Evolutionary conservation across 768 basidiomycete genomes (phyloP).

Genomic region (Lyophyllum decastes): DNA sequence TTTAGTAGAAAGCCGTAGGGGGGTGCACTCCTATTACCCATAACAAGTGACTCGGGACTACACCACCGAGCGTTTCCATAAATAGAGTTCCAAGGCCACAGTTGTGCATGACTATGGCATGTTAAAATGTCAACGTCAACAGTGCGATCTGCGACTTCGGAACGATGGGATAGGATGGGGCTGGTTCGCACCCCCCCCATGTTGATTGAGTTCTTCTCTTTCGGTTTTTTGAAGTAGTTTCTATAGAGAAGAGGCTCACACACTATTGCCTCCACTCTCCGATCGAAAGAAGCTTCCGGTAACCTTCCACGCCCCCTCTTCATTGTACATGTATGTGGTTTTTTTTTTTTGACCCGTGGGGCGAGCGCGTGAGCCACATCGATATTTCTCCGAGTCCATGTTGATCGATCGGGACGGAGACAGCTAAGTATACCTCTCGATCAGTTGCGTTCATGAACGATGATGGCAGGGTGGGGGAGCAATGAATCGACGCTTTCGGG

Average conservation of each 20-base stretch:
- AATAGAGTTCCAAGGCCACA: background rate
- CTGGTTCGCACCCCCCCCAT: background rate
- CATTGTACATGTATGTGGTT: background rate
- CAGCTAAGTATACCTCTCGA: too few species aligned
- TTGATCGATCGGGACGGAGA: background rate
- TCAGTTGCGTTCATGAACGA: background rate
- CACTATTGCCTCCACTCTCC: background rate
- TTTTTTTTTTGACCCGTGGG: background rate
- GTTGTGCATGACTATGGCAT: background rate
- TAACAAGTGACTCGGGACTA: background rate
- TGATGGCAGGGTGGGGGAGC: background rate
- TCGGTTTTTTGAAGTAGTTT: too few species aligned
- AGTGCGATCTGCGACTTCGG: background rate
- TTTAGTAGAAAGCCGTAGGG: background rate
- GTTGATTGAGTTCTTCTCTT: background rate
- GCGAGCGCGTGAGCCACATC: constrained; percentile 5
- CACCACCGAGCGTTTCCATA: background rate
- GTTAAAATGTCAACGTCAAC: background rate
- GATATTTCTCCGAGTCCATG: background rate
- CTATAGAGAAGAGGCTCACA: background rate
- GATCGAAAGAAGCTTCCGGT: background rate
- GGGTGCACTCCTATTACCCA: background rate
- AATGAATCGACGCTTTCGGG: background rate
- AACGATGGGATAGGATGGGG: too few species aligned
- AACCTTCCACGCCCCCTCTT: background rate